Evolutionary conservation across 169 alveolate species (phyloP), one percentile per base, ranked within the genome.

Genomic region (Cryptosporidium bovis): DNA sequence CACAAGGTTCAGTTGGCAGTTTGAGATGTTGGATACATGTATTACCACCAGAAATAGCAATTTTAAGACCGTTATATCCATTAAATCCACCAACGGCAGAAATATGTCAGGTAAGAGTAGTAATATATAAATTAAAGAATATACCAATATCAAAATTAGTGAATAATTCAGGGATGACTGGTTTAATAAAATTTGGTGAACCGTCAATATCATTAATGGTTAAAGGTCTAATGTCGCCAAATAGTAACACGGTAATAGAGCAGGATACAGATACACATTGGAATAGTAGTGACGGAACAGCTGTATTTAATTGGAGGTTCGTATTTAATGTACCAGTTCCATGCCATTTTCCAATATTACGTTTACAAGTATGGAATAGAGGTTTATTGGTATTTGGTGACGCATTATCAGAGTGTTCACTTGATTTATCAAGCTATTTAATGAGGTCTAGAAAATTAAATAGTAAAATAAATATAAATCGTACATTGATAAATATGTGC

Each of bases 231-330:
- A 77, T 77, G 87, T 77, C 87, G 24, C 87, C 87, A 4, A 77
- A 58, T 77, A 77, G 40, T 62, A 77, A 46, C 46, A 60, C 87
- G 20, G 64, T 60, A 12, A 46, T 77, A 20, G 87, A 77, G 16
- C 71, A 60, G 27, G 87, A 77, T 62, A 95, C 98, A 27, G 98
- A 95, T 83, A 93, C 95, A 7, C 98, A 95, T 85, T 95, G 95
- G 93, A 95, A 95, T 90, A 93, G 96, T 83, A 92, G 92, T 69
- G 97, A 95, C 64, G 97, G 97, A 3, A 93, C 95, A 7, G 98
- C 94, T 2, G 71, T 84, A 51, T 95, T 94, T 90, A 95, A 95
- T 82, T 95, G 98, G 98, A 90, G 98, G 24, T 91, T 95, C 66
- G 96, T 94, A 44, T 95, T 90, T 69, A 92, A 91, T 71, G 89